phyloP scores from a whole-genome alignment of 1,284 basidiomycete genomes.

The Fistulina hepatica region DNA sequence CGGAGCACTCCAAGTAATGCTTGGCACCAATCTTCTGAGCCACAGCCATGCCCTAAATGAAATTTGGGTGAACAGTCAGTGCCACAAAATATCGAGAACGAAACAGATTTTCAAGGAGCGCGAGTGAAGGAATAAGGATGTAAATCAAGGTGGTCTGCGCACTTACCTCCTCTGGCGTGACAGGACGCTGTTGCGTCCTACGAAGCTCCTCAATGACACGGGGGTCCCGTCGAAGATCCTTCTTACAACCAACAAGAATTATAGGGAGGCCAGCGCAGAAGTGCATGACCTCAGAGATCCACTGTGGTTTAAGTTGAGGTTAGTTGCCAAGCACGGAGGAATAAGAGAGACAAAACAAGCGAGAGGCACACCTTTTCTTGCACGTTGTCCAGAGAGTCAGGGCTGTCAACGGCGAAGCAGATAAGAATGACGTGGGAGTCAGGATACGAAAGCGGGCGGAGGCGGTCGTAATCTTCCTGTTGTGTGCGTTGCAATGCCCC shows the following conservation, averaged over 20 bases:
- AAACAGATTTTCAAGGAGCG: neutral
- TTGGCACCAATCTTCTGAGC: slow-evolving; percentile 84
- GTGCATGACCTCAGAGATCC: slow-evolving; percentile 91
- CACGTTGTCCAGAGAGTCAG: slow-evolving; percentile 89
- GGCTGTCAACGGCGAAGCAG: slow-evolving; percentile 88
- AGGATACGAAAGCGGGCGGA: slow-evolving; percentile 84
- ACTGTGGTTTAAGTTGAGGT: slow-evolving; percentile 34
- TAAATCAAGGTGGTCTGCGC: neutral
- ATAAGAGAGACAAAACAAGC: neutral
- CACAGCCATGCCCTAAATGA: slow-evolving; percentile 66
- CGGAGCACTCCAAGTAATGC: slow-evolving; percentile 86
- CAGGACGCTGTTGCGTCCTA: slow-evolving; percentile 74
- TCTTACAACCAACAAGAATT: slow-evolving; percentile 91
- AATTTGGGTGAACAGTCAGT: neutral
- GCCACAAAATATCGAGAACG: neutral
- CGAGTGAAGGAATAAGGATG: neutral
- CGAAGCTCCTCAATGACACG: slow-evolving; percentile 73
- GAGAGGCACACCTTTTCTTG: slow-evolving; percentile 77
- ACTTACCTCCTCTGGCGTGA: slow-evolving; percentile 63
- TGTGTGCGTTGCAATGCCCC: too few species aligned
- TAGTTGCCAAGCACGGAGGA: slow-evolving; percentile 1
- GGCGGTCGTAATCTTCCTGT: slow-evolving; percentile 80
- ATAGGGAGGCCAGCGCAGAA: slow-evolving; percentile 83
- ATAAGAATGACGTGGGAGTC: slow-evolving; percentile 92
- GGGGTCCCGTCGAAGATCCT: slow-evolving; percentile 72